Base-by-base conservation (phyloP, 352 stramenopile genomes). In the Phytophthora uliginosa region DNA sequence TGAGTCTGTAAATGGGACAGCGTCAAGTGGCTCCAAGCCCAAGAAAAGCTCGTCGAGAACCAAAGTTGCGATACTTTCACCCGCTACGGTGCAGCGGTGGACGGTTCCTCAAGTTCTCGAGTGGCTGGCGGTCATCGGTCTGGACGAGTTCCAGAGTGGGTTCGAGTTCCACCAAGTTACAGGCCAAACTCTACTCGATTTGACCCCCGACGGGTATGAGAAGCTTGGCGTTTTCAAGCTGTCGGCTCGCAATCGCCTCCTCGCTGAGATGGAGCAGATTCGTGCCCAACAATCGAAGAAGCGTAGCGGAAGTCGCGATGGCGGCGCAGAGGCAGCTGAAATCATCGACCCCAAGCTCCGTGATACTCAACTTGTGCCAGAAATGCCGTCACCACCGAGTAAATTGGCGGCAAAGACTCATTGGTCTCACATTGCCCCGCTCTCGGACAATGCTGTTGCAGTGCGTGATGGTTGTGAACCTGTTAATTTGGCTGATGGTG, bases 91-190 rank as follows among this genome's bases (percentile, higher is more conserved):
- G 17, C 62, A 70, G 34, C 72, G 82, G 50, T 96, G 89, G 89
- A 86, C 73, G 1, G 76, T 79, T 0, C 36, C 38, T 10, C 80
- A 95, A 54, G 88, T 95, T 6, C 73, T 88, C 4, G 82, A 92
- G 54, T 96, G 89, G 89, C 59, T 96, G 10, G 60, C 59, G 7
- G 63, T 69, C 13, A 78, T 96, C 13, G 80, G 74, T 0, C 60
- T 96, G 26, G 82, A 92, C 18, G 84, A 96, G 58, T 92, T 81
- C 31, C 76, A 91, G 13, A 78, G 74, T 18, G 74, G 80, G 4
- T 95, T 96, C 47, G 89, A 96, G 71, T 96, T 88, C 28, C 88
- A 96, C 55, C 84, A 95, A 67, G 72, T 96, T n/a, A 87, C 79
- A 3, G 89, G 87, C 0, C 59, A 73, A 18, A 74, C 65, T 15